Evolutionary conservation across 345 rosid species (phyloP), one percentile per base, ranked within the genome.

Genomic region (Bruguiera sexangula): DNA sequence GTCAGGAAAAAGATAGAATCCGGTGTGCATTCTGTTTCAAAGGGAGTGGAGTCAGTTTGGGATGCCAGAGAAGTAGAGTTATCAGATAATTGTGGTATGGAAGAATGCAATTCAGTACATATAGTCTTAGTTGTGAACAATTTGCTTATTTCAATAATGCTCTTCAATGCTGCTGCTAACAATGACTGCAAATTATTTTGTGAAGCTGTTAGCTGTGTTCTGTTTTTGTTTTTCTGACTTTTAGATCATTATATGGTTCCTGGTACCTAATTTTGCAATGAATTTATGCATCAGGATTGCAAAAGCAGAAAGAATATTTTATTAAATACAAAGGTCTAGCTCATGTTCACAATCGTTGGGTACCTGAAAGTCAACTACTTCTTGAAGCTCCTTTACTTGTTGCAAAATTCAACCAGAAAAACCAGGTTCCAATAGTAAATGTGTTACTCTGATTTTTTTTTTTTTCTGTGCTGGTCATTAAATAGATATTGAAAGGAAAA

Each of bases 261-360:
- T 34, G 37, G 37, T 7, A 6, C 37, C 37, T 8, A 8, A 34
- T 7, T 34, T 34, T 34, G 37, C 37, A 34, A 34, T 34, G 37
- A 34, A 34, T 34, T 7, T 34, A 34, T 34, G 37, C 37, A 34
- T 34, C 37, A 34, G 37, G 37, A 34, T 34, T 34, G 8, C 37
- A 7, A 9, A 68, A 50, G 65, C 57, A 71, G 82, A 87, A 71
- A 71, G 76, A 82, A 55, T 80, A 64, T 79, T 82, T 82, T 62
- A 85, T 81, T 8, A 86, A 86, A 64, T 84, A 79, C 83, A 76
- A 78, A 72, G 85, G 85, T 76, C 84, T 83, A 64, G 82, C 91
- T 56, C 91, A 86, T 81, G 76, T 81, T 81, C 87, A 86, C 64
- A 86, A 86, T 66, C 62, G 75, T 6, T 86, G 88, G 88, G 68